Evolutionary conservation across 2,329 filamentous ascomycete genomes (phyloP).

Genomic region (Cladophialophora yegresii): DNA sequence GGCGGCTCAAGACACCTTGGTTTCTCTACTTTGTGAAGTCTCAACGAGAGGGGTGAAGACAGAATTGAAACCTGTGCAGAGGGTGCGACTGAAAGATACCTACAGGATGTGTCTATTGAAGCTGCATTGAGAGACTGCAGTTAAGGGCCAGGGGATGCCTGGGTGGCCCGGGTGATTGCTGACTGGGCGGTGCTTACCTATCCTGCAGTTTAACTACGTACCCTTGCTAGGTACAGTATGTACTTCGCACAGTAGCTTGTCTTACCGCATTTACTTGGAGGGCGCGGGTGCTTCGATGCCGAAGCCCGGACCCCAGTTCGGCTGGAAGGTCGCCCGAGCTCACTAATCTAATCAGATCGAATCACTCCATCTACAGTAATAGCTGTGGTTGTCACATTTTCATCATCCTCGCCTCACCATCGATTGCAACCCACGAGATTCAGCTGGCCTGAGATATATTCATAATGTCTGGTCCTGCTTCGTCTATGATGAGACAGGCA

Average conservation of each 20-base stretch:
- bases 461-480: conserved; percentile 66
- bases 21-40: neutral
- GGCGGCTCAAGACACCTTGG: neutral
- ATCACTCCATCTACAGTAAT: conserved; percentile 6
- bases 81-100: neutral
- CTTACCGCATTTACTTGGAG: neutral
- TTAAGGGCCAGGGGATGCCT: conserved; percentile 9
- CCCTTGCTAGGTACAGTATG: too few relatives aligned
- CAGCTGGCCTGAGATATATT: conserved; percentile 25
- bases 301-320: neutral
- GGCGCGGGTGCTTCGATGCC: neutral
- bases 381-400: neutral
- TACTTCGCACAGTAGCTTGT: too few relatives aligned
- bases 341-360: conserved; percentile 20
- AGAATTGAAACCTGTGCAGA: neutral
- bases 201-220: neutral
- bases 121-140: conserved; percentile 11
- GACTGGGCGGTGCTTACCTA: conserved; percentile 17
- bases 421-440: conserved; percentile 6
- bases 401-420: neutral
- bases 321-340: conserved; percentile 12
- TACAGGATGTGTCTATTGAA: neutral
- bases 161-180: too few relatives aligned
- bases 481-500: conserved; percentile 73
- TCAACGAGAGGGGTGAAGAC: neutral